phyloP scores from a whole-genome alignment of 495 filamentous ascomycete species.

The Penicillium robsamsonii region DNA sequence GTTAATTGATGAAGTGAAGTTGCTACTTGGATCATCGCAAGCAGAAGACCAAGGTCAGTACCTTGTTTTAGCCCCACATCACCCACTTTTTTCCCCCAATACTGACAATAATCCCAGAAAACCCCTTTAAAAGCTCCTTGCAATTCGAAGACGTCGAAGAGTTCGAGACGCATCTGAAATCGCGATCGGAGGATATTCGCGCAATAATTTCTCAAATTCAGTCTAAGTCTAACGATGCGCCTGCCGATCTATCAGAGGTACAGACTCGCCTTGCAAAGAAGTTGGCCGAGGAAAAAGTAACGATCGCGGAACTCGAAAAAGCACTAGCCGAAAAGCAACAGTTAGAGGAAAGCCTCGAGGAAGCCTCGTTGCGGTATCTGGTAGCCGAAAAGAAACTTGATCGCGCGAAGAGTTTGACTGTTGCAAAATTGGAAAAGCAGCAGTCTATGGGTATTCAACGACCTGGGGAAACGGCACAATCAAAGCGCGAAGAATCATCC shows the following conservation, averaged over 20 bases:
- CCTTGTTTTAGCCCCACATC: neutral
- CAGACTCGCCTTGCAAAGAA: slow-evolving; percentile 71
- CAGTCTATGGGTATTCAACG: slow-evolving; percentile 64
- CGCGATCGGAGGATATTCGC: slow-evolving; percentile 60
- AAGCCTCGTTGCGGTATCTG: slow-evolving; percentile 85
- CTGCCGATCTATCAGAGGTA: slow-evolving; percentile 66
- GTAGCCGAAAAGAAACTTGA: slow-evolving; percentile 93
- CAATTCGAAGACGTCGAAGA: slow-evolving; percentile 45
- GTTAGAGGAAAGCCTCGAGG: slow-evolving; percentile 77
- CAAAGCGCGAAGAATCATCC: slow-evolving; percentile 52
- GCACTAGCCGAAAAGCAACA: slow-evolving; percentile 76
- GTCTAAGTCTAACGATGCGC: slow-evolving; percentile 40
- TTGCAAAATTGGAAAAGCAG: slow-evolving; percentile 90
- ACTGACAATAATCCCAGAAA: slow-evolving; percentile 26
- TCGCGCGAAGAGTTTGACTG: slow-evolving; percentile 77
- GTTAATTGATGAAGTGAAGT: slow-evolving; percentile 82
- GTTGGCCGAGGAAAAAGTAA: slow-evolving; percentile 76
- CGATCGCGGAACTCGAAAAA: slow-evolving; percentile 72
- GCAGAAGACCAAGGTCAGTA: slow-evolving; percentile 55
- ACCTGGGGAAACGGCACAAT: slow-evolving; percentile 52
- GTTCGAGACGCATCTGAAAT: slow-evolving; percentile 74
- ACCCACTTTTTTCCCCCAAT: neutral
- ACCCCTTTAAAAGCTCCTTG: slow-evolving; percentile 34
- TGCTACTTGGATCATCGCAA: slow-evolving; percentile 58
- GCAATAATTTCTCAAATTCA: slow-evolving; percentile 57